A percentile compares a stretch with the other conserved stretches of the same genome.
These are phyloP conservation scores for Kwoniella bestiolae DNA, from an alignment of 768 basidiomycete species.

Conservation along the genomic window DNA sequence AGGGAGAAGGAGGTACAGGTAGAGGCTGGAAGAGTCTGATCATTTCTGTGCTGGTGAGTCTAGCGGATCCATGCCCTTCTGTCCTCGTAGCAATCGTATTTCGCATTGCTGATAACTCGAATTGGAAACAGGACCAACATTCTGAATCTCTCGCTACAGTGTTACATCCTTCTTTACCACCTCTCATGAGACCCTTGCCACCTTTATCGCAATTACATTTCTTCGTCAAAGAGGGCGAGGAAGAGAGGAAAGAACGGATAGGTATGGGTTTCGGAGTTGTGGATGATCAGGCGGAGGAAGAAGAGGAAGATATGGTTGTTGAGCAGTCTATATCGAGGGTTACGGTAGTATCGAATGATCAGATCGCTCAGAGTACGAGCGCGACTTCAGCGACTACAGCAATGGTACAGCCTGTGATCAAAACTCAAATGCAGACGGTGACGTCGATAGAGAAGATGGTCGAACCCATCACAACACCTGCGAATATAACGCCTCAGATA, in stretches of 20 bases:
- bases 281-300: neutral
- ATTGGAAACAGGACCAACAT: conserved; percentile 2
- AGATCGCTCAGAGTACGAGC: neutral
- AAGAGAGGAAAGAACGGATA: conserved; percentile 40
- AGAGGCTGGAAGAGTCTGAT: conserved; percentile 51
- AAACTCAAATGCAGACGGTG: neutral
- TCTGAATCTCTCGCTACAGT: conserved; percentile 18
- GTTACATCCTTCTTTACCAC: conserved; percentile 50
- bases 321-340: neutral
- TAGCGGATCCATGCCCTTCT: too few relatives aligned
- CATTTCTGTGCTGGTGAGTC: conserved; percentile 36
- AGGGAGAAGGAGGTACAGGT: conserved; percentile 39
- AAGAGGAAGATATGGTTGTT: neutral
- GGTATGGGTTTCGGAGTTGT: conserved; percentile 36
- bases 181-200: conserved; percentile 44
- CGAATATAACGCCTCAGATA: too few relatives aligned
- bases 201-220: conserved; percentile 47
- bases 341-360: neutral
- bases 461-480: too few relatives aligned
- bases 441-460: neutral
- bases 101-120: neutral
- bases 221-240: conserved; percentile 42
- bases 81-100: neutral
- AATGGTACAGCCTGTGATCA: neutral
- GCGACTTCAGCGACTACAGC: neutral